Conservation (phyloP, 2,329 filamentous ascomycete genomes). For the Claviceps quebecensis region DNA sequence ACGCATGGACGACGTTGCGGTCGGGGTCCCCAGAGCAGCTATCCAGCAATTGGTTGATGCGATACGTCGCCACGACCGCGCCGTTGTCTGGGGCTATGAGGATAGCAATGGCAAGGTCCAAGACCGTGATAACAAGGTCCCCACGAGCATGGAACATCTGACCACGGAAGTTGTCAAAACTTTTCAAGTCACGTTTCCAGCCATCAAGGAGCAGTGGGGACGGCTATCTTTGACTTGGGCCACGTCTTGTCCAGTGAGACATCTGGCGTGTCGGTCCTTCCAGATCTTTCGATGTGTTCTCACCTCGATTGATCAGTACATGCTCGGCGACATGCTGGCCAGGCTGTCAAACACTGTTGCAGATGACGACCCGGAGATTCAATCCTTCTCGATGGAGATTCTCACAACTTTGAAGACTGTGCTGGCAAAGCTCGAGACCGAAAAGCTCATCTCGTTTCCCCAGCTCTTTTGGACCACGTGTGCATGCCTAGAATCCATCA, state of each 20-base stretch:
- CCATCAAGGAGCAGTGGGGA: constrained; percentile 83
- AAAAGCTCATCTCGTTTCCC: constrained; percentile 75
- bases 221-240: constrained; percentile 87
- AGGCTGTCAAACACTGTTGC: constrained; percentile 93
- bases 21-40: constrained; percentile 47
- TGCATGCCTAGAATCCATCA: constrained; percentile 90
- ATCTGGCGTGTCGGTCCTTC: constrained; percentile 91
- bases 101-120: constrained; percentile 73
- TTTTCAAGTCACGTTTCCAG: constrained; percentile 71
- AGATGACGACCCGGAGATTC: constrained; percentile 84
- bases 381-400: constrained; percentile 97
- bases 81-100: constrained; percentile 87
- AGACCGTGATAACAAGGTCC: constrained; percentile 65
- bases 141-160: constrained; percentile 73
- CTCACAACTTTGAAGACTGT: constrained; percentile 86
- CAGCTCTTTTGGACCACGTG: constrained; percentile 97
- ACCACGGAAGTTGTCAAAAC: constrained; percentile 71
- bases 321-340: constrained; percentile 94
- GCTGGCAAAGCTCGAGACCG: constrained; percentile 67
- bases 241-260: constrained; percentile 87
- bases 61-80: constrained; percentile 69
- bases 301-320: constrained; percentile 76
- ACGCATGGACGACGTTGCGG: constrained; percentile 55
- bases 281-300: constrained; percentile 93
- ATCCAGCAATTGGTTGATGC: constrained; percentile 83